A percentile compares a stretch with the other conserved stretches of the same genome.
Evolutionary conservation across 306 rosid genomes (phyloP).

Genomic region (Pyrus pyrifolia): DNA sequence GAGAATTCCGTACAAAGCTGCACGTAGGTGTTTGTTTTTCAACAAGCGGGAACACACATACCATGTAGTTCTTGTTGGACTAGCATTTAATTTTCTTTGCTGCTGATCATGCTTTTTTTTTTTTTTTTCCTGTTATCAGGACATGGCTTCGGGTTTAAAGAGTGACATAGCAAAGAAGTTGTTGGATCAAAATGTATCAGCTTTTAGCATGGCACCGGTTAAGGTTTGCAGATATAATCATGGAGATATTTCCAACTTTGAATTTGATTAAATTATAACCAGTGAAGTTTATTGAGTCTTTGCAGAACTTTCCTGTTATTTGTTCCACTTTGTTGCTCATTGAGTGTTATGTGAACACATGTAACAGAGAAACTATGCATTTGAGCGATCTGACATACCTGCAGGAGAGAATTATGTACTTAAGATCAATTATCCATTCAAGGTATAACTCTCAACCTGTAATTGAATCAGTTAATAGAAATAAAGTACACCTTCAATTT

Average conservation of each 20-base stretch:
- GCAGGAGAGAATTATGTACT: slow-evolving; percentile 75
- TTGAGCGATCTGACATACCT: slow-evolving; percentile 77
- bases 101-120: slow-evolving; percentile 6
- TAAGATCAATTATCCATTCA: slow-evolving; percentile 84
- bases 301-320: background rate
- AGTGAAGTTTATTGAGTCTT: slow-evolving; percentile 5
- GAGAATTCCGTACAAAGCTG: slow-evolving; percentile 52
- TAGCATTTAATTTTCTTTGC: slow-evolving; percentile 4
- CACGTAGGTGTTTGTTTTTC: slow-evolving; percentile 42
- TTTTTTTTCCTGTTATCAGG: slow-evolving; percentile 37
- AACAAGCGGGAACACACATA: background rate
- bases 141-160: slow-evolving; percentile 58
- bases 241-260: background rate
- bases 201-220: slow-evolving; percentile 77
- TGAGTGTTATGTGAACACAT: background rate
- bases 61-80: background rate
- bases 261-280: slow-evolving; percentile 3
- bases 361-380: slow-evolving; percentile 84
- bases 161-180: slow-evolving; percentile 61
- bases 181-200: slow-evolving; percentile 56
- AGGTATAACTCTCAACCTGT: slow-evolving; percentile 40
- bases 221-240: slow-evolving; percentile 51
- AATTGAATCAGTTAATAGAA: slow-evolving; percentile 12
- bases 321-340: slow-evolving; percentile 13
- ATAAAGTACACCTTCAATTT: slow-evolving; percentile 7